phyloP scores from a whole-genome alignment of 1,284 basidiomycete species.

The Schizophyllum commune region DNA sequence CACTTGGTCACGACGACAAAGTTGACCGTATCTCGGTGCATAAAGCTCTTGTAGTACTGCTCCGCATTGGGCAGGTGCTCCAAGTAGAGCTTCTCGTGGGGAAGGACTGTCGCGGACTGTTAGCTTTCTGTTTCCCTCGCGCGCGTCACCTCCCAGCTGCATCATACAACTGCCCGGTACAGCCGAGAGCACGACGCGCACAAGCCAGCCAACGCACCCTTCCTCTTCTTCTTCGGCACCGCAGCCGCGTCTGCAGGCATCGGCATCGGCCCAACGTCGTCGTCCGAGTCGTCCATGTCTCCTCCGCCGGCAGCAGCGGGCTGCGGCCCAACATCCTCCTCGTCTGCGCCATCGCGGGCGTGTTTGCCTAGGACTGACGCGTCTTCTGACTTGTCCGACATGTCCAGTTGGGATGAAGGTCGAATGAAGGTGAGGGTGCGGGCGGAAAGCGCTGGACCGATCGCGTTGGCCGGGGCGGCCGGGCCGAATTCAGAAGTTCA shows the following conservation, averaged over 20 bases:
- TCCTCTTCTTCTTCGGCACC: conserved; percentile 59
- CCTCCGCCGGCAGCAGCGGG: conserved; percentile 16
- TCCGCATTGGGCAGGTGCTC: conserved; percentile 89
- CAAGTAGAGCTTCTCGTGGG: conserved; percentile 69
- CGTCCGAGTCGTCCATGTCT: conserved; percentile 51
- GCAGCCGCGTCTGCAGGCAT: conserved; percentile 40
- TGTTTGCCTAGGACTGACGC: conserved; percentile 59
- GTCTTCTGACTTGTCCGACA: conserved; percentile 31
- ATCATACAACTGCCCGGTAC: conserved; percentile 16
- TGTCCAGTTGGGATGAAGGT: conserved; percentile 10
- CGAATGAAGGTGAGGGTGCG: no score
- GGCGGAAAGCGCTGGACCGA: no score
- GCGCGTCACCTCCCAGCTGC: no score
- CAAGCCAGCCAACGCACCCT: conserved; percentile 37
- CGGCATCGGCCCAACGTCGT: conserved; percentile 75
- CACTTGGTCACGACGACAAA: conserved; percentile 83
- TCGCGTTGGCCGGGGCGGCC: no score
- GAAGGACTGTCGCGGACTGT: conserved; percentile 26
- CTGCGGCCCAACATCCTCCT: conserved; percentile 16
- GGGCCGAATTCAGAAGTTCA: no score
- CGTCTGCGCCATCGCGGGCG: conserved; percentile 31
- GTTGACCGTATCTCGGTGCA: conserved; percentile 94
- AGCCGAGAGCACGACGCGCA: conserved; percentile 18
- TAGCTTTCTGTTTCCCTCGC: no score
- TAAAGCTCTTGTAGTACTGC: conserved; percentile 95